Evolutionary conservation across 148 eudicot genomes (phyloP), one percentile per base, ranked within the genome.

Genomic region (Persicaria tinctoria): DNA sequence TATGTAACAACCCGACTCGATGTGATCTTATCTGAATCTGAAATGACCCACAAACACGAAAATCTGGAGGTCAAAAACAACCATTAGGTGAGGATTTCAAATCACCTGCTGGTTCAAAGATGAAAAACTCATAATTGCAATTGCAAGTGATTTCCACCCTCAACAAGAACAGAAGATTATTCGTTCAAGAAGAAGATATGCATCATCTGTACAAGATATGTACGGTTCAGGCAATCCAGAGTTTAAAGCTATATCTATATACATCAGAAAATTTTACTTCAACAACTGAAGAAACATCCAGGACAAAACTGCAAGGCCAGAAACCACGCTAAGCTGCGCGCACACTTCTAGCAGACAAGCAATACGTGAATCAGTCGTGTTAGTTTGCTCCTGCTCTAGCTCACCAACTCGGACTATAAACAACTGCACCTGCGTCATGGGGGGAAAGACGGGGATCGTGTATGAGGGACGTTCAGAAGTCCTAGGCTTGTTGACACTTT

Each of bases 121-220:
- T 1, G 41, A 32, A 32, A 32, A 32, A 1, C 41, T 32, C 41
- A 32, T 32, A 32, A 32, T 32, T 32, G 41, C 41, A 32, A 32
- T 32, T 32, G 41, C 41, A 32, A 32, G 41, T 32, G 41, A 32
- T 32, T 32, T 32, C 41, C 41, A 32, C 41, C 41, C 41, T 32
- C 41, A 32, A 32, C 41, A 32, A 32, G 41, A 32, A 32, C 41
- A 32, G 41, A 32, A 32, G 41, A 32, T 32, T 32, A 32, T 32
- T 50, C 12, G 68, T 14, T 10, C 45, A 12, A 10, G 5, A 66
- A 20, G 18, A 66, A 44, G 14, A 17, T 57, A 20, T 66, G 68
- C 68, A 66, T 8, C 38, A 44, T 66, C 48, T 66, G 70, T 41
- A 66, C 70, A 66, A 66, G 18, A 46, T 41, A 66, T 60, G 41